phyloP scores from a whole-genome alignment of 2,329 filamentous ascomycete genomes.

The Apiospora arundinis region DNA sequence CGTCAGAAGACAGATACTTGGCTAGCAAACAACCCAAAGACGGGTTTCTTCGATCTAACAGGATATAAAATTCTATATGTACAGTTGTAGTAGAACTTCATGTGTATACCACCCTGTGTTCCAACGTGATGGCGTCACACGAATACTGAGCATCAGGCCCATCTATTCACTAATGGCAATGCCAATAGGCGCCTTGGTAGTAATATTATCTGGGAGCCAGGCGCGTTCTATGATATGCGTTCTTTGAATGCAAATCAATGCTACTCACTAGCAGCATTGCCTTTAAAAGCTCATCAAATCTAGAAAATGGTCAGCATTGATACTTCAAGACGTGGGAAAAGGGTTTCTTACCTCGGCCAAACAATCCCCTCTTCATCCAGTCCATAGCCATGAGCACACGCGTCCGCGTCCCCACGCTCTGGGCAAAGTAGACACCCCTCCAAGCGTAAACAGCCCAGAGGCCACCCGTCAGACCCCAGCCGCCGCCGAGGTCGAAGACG shows the following conservation, averaged over 20 bases:
- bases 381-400: constrained; percentile 93
- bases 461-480: constrained; percentile 80
- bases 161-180: not conserved
- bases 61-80: not conserved
- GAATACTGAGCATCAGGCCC: not conserved
- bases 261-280: not conserved
- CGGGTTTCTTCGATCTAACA: not conserved
- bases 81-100: not conserved
- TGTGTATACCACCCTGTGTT: not conserved
- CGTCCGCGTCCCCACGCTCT: constrained; percentile 93
- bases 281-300: constrained; percentile 40
- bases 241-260: not conserved
- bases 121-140: not conserved
- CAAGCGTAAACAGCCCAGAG: constrained; percentile 94
- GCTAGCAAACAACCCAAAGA: no score
- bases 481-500: constrained; percentile 86
- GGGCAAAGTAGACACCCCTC: constrained; percentile 95
- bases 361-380: constrained; percentile 95
- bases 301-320: constrained; percentile 26
- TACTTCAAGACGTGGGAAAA: not conserved
- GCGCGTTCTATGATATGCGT: not conserved
- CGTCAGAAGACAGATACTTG: not conserved
- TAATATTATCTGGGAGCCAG: not conserved
- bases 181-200: not conserved
- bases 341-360: constrained; percentile 80